Evolutionary conservation across 2,329 filamentous ascomycete species (phyloP), one percentile per base, ranked within the genome.

Genomic region (Cytospora chrysosperma): DNA sequence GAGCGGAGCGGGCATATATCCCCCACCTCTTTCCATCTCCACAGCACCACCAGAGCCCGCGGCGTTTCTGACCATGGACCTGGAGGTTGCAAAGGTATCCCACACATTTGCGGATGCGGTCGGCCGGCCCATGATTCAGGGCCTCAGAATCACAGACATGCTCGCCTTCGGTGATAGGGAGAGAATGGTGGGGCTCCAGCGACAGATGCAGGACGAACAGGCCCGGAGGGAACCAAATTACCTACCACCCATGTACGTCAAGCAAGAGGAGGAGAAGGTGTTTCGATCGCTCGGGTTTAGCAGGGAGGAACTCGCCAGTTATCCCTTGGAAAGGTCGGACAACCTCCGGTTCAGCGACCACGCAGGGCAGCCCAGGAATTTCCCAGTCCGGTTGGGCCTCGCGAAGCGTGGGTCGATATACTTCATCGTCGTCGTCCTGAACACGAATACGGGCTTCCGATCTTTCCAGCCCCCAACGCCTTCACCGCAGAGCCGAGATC

Each of bases 341-440:
- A 79, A 80, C 68, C 74, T 88, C 52, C 81, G 79, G 1, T 88
- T 89, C 67, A 73, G 78, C 56, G 75, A 78, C 3, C 73, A 75
- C 2, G 82, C 86, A 58, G 82, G 84, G 21, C 82, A 84, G 63
- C 75, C 76, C 32, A 77, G 84, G 64, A 75, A 76, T 12, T 80
- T 82, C 64, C 75, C 79, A 2, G 75, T 85, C 32, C 82, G 81
- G 1, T 70, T 88, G 43, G 85, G 85, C 0, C 76, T 88, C 32
- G 83, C 81, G 15, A 88, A 86, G 69, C 81, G 82, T 66, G 83
- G 85, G 4, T 85, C 85, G 47, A 85, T 87, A 63, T 88, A 85
- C 71, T 88, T 88, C 67, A 79, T 88, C 50, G 82, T 87, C 9
- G 68, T 88, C 61, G 68, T 81, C 49, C 70, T 87, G 63, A 75